Conservation (phyloP, 2,329 filamentous ascomycete genomes). For the Penicillium capsulatum region DNA sequence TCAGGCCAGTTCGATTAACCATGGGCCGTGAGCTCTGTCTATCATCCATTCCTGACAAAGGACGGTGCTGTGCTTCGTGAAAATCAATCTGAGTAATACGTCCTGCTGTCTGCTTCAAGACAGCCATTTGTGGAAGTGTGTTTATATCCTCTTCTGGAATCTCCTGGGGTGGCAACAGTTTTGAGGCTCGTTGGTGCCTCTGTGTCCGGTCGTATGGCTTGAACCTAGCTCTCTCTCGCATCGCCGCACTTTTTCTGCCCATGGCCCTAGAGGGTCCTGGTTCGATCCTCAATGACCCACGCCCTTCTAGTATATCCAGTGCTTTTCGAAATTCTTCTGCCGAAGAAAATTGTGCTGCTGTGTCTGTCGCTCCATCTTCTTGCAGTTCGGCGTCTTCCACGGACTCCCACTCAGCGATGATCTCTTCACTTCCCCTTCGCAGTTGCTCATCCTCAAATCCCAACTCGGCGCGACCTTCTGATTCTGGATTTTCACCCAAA, state of each 20-base stretch:
- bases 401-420: background rate
- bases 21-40: constrained; percentile 1
- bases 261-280: constrained; percentile 4
- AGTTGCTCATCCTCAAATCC: constrained; percentile 3
- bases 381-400: constrained; percentile 4
- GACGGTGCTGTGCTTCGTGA: constrained; percentile 6
- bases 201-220: constrained; percentile 7
- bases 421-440: constrained; percentile 3
- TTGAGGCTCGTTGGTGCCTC: constrained; percentile 1
- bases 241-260: constrained; percentile 3
- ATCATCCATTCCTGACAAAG: constrained; percentile 1
- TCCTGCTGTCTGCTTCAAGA: constrained; percentile 3
- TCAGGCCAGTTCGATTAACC: background rate
- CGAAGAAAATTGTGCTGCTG: background rate
- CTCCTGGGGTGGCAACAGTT: constrained; percentile 3
- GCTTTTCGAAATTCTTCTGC: constrained; percentile 3
- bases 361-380: constrained; percentile 3
- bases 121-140: constrained; percentile 1
- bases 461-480: background rate
- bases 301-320: constrained; percentile 8
- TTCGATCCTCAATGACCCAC: background rate
- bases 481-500: background rate
- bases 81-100: constrained; percentile 8
- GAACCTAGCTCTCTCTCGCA: constrained; percentile 4
- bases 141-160: constrained; percentile 10